A percentile compares a stretch with the other conserved stretches of the same genome.
Conservation (phyloP, 306 rosid genomes). For the Cucurbita pepo region DNA sequence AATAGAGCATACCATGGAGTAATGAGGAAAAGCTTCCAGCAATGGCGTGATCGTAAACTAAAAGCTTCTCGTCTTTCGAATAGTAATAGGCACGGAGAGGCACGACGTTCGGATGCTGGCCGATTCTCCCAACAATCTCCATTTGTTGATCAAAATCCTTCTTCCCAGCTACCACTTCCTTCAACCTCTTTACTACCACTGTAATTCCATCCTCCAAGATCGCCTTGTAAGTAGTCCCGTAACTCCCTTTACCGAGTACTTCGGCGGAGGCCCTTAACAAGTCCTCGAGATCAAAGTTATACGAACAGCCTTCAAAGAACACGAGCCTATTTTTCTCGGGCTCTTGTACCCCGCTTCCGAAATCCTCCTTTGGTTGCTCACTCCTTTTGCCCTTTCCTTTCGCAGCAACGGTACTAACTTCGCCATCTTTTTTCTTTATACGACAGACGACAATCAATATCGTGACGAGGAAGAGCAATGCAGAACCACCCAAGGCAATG, state of each 20-base stretch:
- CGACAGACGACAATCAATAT: conserved; percentile 8
- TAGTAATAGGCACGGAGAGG: conserved; percentile 29
- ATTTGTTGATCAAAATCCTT: conserved; percentile 25
- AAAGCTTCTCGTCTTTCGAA: conserved; percentile 26
- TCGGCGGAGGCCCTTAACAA: conserved; percentile 26
- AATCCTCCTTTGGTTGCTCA: conserved; percentile 22
- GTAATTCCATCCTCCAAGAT: conserved; percentile 26
- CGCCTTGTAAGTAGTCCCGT: conserved; percentile 28
- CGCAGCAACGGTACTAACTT: conserved; percentile 4
- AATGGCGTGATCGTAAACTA: conserved; percentile 14
- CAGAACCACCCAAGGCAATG: conserved; percentile 26
- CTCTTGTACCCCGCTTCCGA: conserved; percentile 31
- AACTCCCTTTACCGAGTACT: conserved; percentile 26
- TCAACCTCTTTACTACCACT: conserved; percentile 25
- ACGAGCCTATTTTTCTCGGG: conserved; percentile 27
- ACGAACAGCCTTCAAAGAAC: conserved; percentile 21
- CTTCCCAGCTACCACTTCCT: conserved; percentile 22
- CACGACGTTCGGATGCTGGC: conserved; percentile 17
- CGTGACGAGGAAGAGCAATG: conserved; percentile 11
- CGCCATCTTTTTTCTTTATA: conserved; percentile 15
- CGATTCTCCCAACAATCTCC: conserved; percentile 23
- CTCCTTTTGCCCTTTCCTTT: conserved; percentile 14
- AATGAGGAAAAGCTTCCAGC: conserved; percentile 21
- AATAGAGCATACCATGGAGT: conserved; percentile 17
- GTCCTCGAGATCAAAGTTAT: conserved; percentile 24